phyloP scores from a whole-genome alignment of 257 asterid species.

The Solanum bulbocastanum region DNA sequence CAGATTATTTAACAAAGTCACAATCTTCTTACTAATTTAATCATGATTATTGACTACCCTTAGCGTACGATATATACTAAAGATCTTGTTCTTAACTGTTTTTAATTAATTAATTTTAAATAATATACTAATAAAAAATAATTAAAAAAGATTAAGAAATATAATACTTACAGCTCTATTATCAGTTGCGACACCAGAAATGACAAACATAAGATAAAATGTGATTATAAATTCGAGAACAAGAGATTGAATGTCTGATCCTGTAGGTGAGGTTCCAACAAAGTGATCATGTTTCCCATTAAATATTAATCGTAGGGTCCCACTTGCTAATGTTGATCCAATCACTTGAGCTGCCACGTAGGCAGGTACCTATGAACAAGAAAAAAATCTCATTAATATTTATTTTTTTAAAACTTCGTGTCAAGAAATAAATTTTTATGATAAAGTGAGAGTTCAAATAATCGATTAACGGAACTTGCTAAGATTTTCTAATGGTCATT shows the following conservation, averaged over 20 bases:
- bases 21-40: not conserved
- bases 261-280: constrained; percentile 20
- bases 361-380: constrained; percentile 15
- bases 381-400: not conserved
- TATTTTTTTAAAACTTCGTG: not conserved
- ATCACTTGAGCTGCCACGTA: constrained; percentile 16
- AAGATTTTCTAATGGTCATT: not conserved
- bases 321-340: constrained; percentile 32
- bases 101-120: not conserved
- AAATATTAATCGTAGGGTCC: constrained; percentile 15
- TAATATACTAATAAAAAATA: too few relatives aligned
- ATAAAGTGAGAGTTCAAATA: too few relatives aligned
- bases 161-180: constrained; percentile 20
- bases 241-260: constrained; percentile 20
- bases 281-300: constrained; percentile 3
- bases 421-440: too few relatives aligned
- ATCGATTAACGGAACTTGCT: too few relatives aligned
- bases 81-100: not conserved
- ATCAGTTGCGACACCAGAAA: constrained; percentile 22
- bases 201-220: constrained; percentile 29
- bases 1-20: not conserved
- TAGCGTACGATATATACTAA: not conserved
- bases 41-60: not conserved
- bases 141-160: not conserved
- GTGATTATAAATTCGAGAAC: constrained; percentile 26